These are phyloP conservation scores for Verticillium zaregamsianum DNA, from an alignment of 2,329 filamentous ascomycete genomes.

Conservation along the genomic window DNA sequence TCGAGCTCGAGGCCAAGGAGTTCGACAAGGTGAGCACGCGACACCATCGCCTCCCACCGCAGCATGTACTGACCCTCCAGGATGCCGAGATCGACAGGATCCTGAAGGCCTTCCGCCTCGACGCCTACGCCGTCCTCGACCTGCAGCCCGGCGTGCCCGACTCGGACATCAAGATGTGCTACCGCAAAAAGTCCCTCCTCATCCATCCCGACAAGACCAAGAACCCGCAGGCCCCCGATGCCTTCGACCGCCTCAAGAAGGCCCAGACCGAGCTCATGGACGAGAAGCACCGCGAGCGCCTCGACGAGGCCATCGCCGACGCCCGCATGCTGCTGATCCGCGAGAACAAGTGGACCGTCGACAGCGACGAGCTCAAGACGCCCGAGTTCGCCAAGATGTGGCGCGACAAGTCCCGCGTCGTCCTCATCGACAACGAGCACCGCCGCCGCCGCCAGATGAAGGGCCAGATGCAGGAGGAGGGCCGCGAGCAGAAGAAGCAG, in stretches of 20 bases:
- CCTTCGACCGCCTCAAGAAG: slow-evolving; percentile 95
- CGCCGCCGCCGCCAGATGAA: slow-evolving; percentile 80
- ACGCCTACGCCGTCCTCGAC: slow-evolving; percentile 86
- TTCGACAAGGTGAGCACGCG: slow-evolving; percentile 69
- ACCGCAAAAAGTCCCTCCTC: slow-evolving; percentile 96
- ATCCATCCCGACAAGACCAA: slow-evolving; percentile 98
- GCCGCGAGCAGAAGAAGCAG: slow-evolving; percentile 76
- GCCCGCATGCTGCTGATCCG: slow-evolving; percentile 92
- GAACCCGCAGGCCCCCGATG: slow-evolving; percentile 86
- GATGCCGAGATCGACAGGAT: slow-evolving; percentile 96
- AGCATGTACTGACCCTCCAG: slow-evolving; percentile 35
- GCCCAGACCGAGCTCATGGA: slow-evolving; percentile 89
- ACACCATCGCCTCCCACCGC: neutral
- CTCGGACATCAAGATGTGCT: slow-evolving; percentile 89
- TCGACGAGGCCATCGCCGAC: slow-evolving; percentile 95
- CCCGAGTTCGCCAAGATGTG: slow-evolving; percentile 79
- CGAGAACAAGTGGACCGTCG: slow-evolving; percentile 87
- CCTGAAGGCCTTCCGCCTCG: slow-evolving; percentile 76
- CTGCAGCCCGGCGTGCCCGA: slow-evolving; percentile 93
- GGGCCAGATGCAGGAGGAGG: slow-evolving; percentile 95
- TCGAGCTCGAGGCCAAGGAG: slow-evolving; percentile 83
- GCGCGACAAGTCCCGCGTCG: slow-evolving; percentile 84
- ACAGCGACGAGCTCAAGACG: slow-evolving; percentile 82
- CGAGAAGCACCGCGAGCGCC: slow-evolving; percentile 79
- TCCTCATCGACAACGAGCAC: slow-evolving; percentile 90